phyloP scores from a whole-genome alignment of 768 basidiomycete genomes.

The Lactarius vividus region DNA sequence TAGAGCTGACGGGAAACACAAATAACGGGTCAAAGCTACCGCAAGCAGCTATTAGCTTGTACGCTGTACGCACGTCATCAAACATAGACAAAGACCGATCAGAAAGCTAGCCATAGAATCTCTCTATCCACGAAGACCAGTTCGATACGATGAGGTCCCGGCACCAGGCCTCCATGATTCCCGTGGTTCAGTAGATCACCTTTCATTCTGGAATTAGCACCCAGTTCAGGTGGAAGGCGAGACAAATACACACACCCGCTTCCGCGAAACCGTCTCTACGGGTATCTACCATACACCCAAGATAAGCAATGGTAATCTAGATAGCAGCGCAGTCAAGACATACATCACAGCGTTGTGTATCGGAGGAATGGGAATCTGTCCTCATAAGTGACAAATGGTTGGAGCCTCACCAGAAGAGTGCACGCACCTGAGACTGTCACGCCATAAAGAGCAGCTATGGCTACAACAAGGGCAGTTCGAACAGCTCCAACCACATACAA shows the following conservation, averaged over 20 bases:
- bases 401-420: slow-evolving; percentile 54
- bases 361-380: slow-evolving; percentile 55
- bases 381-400: slow-evolving; percentile 12
- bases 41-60: not conserved
- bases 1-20: slow-evolving; percentile 63
- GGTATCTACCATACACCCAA: slow-evolving; percentile 76
- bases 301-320: slow-evolving; percentile 59
- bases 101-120: slow-evolving; percentile 80
- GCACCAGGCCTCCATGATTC: slow-evolving; percentile 64
- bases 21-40: slow-evolving; percentile 83
- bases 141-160: slow-evolving; percentile 93
- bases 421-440: slow-evolving; percentile 55
- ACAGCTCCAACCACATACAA: slow-evolving; percentile 49
- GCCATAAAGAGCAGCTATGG: slow-evolving; percentile 52
- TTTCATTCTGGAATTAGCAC: slow-evolving; percentile 31
- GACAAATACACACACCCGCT: slow-evolving; percentile 60
- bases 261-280: slow-evolving; percentile 64
- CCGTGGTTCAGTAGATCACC: slow-evolving; percentile 40
- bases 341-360: slow-evolving; percentile 47
- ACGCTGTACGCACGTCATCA: not conserved
- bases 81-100: slow-evolving; percentile 41
- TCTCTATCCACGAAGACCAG: slow-evolving; percentile 92
- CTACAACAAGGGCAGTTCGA: slow-evolving; percentile 50
- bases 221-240: slow-evolving; percentile 8
- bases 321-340: slow-evolving; percentile 51